phyloP scores from a whole-genome alignment of 306 rosid species.

The Medicago lupulina region DNA sequence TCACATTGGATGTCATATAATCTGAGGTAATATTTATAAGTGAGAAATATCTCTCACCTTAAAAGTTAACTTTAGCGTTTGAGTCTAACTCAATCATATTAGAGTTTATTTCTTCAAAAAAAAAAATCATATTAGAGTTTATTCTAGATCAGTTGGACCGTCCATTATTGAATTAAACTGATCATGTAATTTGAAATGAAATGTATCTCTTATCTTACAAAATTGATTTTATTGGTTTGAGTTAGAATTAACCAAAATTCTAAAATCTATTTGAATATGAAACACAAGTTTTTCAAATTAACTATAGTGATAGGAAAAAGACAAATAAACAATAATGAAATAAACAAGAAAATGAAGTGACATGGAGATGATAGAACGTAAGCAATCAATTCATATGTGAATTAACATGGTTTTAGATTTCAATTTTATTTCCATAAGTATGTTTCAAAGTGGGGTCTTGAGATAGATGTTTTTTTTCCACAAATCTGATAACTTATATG shows the following conservation, averaged over 20 bases:
- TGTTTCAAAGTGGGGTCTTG: slow-evolving; percentile 42
- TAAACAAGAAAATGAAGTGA: slow-evolving; percentile 22
- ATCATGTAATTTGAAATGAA: no score
- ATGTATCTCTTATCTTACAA: no score
- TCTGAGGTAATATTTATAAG: no score
- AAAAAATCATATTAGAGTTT: no score
- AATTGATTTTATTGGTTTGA: no score
- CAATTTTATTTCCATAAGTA: slow-evolving; percentile 47
- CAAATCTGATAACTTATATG: slow-evolving; percentile 72
- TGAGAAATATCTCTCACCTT: background rate
- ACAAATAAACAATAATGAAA: slow-evolving; percentile 8
- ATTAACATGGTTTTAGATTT: slow-evolving; percentile 48
- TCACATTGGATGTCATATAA: background rate
- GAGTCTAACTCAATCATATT: background rate
- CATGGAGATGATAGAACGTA: slow-evolving; percentile 55
- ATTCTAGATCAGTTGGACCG: no score
- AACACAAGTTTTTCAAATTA: background rate
- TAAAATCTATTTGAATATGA: no score
- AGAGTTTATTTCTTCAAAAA: no score
- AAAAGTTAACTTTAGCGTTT: no score
- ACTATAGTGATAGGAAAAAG: slow-evolving; percentile 38
- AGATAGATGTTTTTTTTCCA: slow-evolving; percentile 51
- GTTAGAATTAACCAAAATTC: no score
- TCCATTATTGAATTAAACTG: background rate
- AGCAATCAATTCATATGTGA: slow-evolving; percentile 56